Evolutionary conservation across 208 protist species (phyloP).

Genomic region (Acanthamoeba triangularis): DNA sequence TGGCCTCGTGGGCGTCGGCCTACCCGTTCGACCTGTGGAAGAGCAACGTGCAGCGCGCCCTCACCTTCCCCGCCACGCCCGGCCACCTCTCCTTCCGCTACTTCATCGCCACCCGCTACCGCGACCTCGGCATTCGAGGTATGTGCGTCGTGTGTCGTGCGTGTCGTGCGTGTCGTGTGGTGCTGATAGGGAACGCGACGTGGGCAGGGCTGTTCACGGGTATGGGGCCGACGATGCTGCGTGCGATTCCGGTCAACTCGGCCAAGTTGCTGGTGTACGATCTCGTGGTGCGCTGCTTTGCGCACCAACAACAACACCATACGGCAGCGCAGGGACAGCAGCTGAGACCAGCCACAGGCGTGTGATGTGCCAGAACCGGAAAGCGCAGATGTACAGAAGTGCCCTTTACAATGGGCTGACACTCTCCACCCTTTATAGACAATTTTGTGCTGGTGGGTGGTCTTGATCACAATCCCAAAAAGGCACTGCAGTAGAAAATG

Average conservation of each 20-base stretch:
- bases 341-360: no score
- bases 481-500: no score
- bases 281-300: constrained; percentile 30
- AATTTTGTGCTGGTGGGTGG: no score
- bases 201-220: constrained; percentile 39
- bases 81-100: constrained; percentile 21
- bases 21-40: constrained; percentile 73
- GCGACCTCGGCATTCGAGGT: not conserved
- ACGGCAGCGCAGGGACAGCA: no score
- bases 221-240: constrained; percentile 28
- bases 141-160: not conserved
- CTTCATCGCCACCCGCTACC: constrained; percentile 6
- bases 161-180: not conserved
- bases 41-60: constrained; percentile 65
- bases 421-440: no score
- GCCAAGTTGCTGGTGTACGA: constrained; percentile 54
- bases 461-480: no score
- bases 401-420: no score
- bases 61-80: not conserved
- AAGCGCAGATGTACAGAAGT: no score
- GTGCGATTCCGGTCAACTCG: constrained; percentile 46
- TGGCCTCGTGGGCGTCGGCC: constrained; percentile 46
- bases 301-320: not conserved
- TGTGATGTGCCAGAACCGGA: no score
- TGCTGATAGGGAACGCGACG: not conserved